These are phyloP conservation scores for Aspergillus mulundensis DNA, from an alignment of 495 filamentous ascomycete species.

Conservation along the genomic window DNA sequence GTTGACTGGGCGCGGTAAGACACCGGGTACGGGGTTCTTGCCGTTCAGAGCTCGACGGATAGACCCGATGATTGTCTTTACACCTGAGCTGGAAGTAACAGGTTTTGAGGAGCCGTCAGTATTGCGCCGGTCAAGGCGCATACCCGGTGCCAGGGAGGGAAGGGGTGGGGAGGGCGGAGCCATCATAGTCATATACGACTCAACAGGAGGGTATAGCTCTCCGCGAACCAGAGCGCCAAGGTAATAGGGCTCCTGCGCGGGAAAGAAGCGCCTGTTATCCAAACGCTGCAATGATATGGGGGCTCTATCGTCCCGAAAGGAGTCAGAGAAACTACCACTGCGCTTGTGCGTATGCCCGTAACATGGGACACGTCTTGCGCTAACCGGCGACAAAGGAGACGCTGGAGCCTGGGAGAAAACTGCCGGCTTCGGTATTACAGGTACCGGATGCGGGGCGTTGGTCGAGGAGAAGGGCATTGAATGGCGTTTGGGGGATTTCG, in stretches of 20 bases:
- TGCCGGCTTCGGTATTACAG: conserved; percentile 27
- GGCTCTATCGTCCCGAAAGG: conserved; percentile 67
- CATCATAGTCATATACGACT: conserved; percentile 69
- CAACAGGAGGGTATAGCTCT: conserved; percentile 67
- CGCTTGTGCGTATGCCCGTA: conserved; percentile 59
- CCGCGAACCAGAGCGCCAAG: conserved; percentile 84
- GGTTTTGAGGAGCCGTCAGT: conserved; percentile 32
- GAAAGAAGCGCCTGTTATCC: conserved; percentile 37
- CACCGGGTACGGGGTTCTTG: conserved; percentile 46
- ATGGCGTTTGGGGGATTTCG: conserved; percentile 50
- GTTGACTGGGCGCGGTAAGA: conserved; percentile 41
- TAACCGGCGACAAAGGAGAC: conserved; percentile 26
- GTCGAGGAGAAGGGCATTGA: conserved; percentile 37
- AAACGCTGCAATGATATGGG: conserved; percentile 51
- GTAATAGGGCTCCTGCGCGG: conserved; percentile 57
- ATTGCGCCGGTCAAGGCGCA: conserved; percentile 29
- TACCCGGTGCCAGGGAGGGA: conserved; percentile 21
- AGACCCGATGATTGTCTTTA: conserved; percentile 82
- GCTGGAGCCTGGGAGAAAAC: conserved; percentile 25
- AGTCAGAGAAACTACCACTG: conserved; percentile 81
- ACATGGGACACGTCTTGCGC: conserved; percentile 31
- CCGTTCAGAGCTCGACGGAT: conserved; percentile 84
- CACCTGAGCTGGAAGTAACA: conserved; percentile 52
- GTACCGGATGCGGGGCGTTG: conserved; percentile 62
- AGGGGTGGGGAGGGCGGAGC: conserved; percentile 57